These are phyloP conservation scores for Tetrahymena elliotti DNA, from an alignment of 73 alveolate species.

Conservation along the genomic window DNA sequence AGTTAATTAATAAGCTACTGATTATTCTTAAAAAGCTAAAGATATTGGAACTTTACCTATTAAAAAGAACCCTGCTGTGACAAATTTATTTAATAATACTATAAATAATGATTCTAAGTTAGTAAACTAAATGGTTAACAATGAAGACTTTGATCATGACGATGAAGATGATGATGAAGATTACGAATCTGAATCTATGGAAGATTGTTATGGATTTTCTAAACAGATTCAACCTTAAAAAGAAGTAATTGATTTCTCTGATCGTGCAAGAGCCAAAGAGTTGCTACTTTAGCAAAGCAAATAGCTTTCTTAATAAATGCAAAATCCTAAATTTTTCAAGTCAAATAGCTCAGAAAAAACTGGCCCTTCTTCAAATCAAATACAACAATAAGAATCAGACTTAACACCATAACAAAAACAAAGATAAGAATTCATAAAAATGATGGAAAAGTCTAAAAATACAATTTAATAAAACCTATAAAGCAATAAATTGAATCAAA, in stretches of 20 bases:
- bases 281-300: background rate
- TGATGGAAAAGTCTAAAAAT: background rate
- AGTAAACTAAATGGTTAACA: background rate
- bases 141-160: background rate
- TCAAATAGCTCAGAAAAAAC: background rate
- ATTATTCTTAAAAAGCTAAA: background rate
- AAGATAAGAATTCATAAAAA: background rate
- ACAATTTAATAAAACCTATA: background rate
- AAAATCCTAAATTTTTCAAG: background rate
- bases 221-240: background rate
- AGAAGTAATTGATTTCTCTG: background rate
- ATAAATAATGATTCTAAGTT: background rate
- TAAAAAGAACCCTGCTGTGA: background rate
- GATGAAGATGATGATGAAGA: background rate
- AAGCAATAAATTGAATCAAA: background rate
- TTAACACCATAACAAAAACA: background rate
- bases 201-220: background rate
- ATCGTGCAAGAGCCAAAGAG: background rate
- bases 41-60: background rate
- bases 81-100: background rate
- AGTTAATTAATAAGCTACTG: background rate
- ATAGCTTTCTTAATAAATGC: background rate
- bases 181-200: background rate
- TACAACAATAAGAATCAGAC: background rate
- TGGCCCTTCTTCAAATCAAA: background rate